A percentile compares a stretch with the other conserved stretches of the same genome.
Evolutionary conservation across 2,329 filamentous ascomycete species (phyloP).

Genomic region (Dactylonectria estremocensis): DNA sequence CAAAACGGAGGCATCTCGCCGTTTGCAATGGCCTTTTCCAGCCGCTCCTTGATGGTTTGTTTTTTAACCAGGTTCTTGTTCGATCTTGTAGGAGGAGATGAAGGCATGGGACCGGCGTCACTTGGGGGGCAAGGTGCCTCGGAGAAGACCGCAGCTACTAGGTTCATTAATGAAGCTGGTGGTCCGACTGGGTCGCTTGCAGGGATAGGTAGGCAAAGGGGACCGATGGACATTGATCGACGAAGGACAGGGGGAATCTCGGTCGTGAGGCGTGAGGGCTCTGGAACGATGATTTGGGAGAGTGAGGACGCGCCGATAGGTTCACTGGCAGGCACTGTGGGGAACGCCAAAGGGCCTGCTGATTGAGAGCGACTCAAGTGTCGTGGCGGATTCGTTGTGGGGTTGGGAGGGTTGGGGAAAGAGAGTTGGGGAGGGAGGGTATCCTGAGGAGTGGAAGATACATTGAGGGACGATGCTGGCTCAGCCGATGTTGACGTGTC

Average conservation of each 20-base stretch:
- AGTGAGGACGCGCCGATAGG: conserved; percentile 61
- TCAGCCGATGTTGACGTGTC: conserved; percentile 35
- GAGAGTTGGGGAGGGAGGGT: conserved; percentile 13
- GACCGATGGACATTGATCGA: conserved; percentile 56
- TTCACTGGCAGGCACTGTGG: conserved; percentile 64
- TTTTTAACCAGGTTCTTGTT: conserved; percentile 78
- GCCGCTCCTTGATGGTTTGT: conserved; percentile 70
- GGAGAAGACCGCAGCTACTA: conserved; percentile 46
- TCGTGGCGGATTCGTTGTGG: conserved; percentile 37
- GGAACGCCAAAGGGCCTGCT: conserved; percentile 55
- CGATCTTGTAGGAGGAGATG: conserved; percentile 63
- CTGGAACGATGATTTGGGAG: conserved; percentile 50
- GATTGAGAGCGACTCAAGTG: conserved; percentile 56
- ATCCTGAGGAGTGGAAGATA: conserved; percentile 34
- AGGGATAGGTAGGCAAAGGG: conserved; percentile 56
- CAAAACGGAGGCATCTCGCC: conserved; percentile 92
- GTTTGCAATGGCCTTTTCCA: conserved; percentile 77
- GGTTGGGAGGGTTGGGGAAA: conserved; percentile 27
- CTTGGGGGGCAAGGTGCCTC: conserved; percentile 61
- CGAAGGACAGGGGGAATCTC: conserved; percentile 57
- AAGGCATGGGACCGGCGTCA: conserved; percentile 58
- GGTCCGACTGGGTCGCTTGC: conserved; percentile 63
- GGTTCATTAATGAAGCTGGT: conserved; percentile 43
- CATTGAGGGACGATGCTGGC: conserved; percentile 33
- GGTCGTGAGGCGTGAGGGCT: conserved; percentile 36